Conservation (phyloP, 495 filamentous ascomycete genomes). For the Aspergillus biplanus region DNA sequence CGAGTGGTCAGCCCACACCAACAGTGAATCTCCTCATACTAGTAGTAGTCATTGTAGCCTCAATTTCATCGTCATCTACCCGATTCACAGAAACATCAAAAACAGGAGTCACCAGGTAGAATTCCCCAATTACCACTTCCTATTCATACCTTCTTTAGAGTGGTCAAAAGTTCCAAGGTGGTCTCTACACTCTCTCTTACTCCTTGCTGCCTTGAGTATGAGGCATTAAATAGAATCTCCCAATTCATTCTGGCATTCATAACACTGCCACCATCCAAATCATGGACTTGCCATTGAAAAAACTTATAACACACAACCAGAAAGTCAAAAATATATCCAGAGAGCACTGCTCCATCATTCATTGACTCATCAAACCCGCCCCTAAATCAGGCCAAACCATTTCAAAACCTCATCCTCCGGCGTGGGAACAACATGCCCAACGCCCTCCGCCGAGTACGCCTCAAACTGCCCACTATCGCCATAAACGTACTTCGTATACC, state of each 20-base stretch:
- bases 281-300: neutral
- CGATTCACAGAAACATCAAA: neutral
- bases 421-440: slow-evolving; percentile 48
- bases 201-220: neutral
- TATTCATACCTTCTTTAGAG: neutral
- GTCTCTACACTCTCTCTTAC: neutral
- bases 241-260: neutral
- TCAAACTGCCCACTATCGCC: slow-evolving; percentile 39
- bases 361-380: neutral
- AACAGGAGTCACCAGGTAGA: neutral
- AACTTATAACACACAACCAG: neutral
- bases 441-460: slow-evolving; percentile 50
- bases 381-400: slow-evolving; percentile 11
- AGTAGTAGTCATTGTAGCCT: too few species aligned
- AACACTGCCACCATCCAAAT: neutral
- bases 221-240: neutral
- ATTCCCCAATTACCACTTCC: neutral
- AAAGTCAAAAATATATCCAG: neutral
- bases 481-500: slow-evolving; percentile 53
- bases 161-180: neutral
- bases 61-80: too few species aligned
- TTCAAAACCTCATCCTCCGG: slow-evolving; percentile 8
- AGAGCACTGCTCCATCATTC: neutral
- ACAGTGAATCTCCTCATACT: too few species aligned
- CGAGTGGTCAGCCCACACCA: too few species aligned